These are phyloP conservation scores for Zostera marina DNA, from an alignment of 116 monocot genomes.

Conservation along the genomic window DNA sequence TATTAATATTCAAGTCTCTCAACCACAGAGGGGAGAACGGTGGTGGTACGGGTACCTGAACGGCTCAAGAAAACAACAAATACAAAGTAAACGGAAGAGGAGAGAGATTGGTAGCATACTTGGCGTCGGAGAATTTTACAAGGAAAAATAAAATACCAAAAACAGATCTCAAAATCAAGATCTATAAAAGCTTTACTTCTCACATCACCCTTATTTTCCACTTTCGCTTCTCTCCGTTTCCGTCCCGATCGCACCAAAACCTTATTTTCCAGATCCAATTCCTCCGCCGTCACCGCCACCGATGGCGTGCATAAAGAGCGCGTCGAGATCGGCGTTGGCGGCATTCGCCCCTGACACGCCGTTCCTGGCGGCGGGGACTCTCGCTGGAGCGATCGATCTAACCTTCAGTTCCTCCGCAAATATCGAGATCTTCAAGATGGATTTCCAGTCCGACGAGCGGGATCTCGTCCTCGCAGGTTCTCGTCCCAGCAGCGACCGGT, in stretches of 20 bases:
- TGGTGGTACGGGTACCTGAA: no score
- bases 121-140: no score
- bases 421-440: slow-evolving; percentile 87
- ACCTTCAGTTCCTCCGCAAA: slow-evolving; percentile 83
- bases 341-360: slow-evolving; percentile 83
- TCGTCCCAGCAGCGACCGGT: slow-evolving; percentile 60
- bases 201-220: no score
- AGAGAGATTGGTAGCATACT: no score
- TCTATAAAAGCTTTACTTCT: no score
- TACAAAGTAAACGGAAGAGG: no score
- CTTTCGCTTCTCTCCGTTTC: background rate
- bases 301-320: slow-evolving; percentile 99
- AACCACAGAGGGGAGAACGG: no score
- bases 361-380: slow-evolving; percentile 81
- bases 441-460: slow-evolving; percentile 51
- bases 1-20: no score
- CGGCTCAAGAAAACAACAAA: no score
- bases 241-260: background rate
- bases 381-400: slow-evolving; percentile 89
- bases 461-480: slow-evolving; percentile 56
- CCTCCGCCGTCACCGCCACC: background rate
- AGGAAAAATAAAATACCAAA: no score
- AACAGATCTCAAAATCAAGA: no score
- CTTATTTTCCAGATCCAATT: slow-evolving; percentile 1
- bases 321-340: slow-evolving; percentile 68